Evolutionary conservation across 176 grass and related monocot genomes (phyloP).

Genomic region (Cenchrus fungigraminus): DNA sequence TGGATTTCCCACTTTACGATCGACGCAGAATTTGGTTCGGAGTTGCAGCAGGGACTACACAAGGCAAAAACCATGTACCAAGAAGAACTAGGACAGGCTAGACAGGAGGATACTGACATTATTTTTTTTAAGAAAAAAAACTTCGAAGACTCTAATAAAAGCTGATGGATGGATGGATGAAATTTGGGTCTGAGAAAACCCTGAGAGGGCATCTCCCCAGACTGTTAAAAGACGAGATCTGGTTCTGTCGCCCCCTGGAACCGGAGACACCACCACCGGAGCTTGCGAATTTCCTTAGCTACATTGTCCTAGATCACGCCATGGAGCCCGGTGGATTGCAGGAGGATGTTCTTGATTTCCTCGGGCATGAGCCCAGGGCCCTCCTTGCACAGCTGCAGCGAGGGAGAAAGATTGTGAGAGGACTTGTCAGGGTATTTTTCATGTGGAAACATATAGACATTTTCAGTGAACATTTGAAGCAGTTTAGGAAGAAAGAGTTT

Average conservation of each 20-base stretch:
- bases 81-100: neutral
- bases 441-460: neutral
- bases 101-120: slow-evolving; percentile 17
- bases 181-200: slow-evolving; percentile 7
- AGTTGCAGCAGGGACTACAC: slow-evolving; percentile 22
- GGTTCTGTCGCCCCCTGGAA: neutral
- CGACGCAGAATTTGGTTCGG: slow-evolving; percentile 1
- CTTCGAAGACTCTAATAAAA: slow-evolving; percentile 5
- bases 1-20: neutral
- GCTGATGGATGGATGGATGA: slow-evolving; percentile 10
- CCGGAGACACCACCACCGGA: neutral
- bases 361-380: slow-evolving; percentile 72
- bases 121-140: neutral
- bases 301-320: slow-evolving; percentile 44
- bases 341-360: slow-evolving; percentile 87
- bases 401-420: slow-evolving; percentile 6
- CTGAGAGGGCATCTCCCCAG: slow-evolving; percentile 10
- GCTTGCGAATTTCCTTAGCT: slow-evolving; percentile 37
- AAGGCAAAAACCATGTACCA: slow-evolving; percentile 31
- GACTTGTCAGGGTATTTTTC: slow-evolving; percentile 14
- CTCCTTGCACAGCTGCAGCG: slow-evolving; percentile 84
- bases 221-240: slow-evolving; percentile 14
- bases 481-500: neutral
- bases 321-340: slow-evolving; percentile 75
- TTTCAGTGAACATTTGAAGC: neutral